Evolutionary conservation across 176 grass and related monocot species (phyloP).

Genomic region (Tillandsia fasciculata): DNA sequence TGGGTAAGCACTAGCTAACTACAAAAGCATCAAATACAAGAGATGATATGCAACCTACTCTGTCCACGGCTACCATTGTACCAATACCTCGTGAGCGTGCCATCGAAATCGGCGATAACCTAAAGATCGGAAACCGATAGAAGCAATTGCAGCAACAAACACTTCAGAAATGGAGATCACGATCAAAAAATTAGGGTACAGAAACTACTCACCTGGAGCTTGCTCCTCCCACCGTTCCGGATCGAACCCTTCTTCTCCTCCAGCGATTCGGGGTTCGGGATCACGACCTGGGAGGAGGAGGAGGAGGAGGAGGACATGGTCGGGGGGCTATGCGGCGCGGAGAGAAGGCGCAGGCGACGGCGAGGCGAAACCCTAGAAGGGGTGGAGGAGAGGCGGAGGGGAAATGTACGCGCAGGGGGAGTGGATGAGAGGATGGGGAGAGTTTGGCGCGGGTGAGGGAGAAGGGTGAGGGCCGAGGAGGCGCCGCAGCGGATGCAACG

Average conservation of each 20-base stretch:
- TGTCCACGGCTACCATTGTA: slow-evolving; percentile 64
- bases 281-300: slow-evolving; percentile 22
- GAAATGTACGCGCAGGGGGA: slow-evolving; percentile 22
- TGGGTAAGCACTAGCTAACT: not conserved
- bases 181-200: not conserved
- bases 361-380: slow-evolving; percentile 11
- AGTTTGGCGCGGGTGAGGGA: not conserved
- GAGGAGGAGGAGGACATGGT: slow-evolving; percentile 13
- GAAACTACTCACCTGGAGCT: slow-evolving; percentile 15
- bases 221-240: slow-evolving; percentile 10
- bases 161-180: not conserved
- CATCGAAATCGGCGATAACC: slow-evolving; percentile 97
- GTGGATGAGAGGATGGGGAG: slow-evolving; percentile 20
- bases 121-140: slow-evolving; percentile 4
- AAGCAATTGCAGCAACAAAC: not conserved
- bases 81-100: slow-evolving; percentile 89
- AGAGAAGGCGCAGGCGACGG: slow-evolving; percentile 17
- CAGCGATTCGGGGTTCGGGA: slow-evolving; percentile 5
- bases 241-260: slow-evolving; percentile 30
- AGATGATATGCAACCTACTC: slow-evolving; percentile 40
- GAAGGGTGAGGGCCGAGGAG: not conserved
- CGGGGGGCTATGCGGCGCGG: not conserved
- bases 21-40: not conserved
- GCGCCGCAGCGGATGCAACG: not conserved
- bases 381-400: slow-evolving; percentile 23